These are phyloP conservation scores for Fonsecaea pugnacius DNA, from an alignment of 2,329 filamentous ascomycete species.

Conservation along the genomic window DNA sequence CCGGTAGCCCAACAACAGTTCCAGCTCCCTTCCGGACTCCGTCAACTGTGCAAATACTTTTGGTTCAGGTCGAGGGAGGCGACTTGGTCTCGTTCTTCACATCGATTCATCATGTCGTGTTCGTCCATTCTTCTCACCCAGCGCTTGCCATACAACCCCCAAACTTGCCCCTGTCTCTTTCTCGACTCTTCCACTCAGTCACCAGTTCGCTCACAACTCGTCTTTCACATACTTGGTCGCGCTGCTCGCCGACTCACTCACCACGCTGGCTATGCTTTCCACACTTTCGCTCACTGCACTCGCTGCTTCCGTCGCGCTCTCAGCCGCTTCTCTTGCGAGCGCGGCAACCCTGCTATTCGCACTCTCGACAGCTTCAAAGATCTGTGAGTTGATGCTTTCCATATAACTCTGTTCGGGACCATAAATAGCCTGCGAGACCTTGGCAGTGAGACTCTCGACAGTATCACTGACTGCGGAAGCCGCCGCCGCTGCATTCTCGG, in stretches of 20 bases:
- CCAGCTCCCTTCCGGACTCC: neutral
- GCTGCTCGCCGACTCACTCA: slow-evolving; percentile 47
- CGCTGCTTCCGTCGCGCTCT: slow-evolving; percentile 41
- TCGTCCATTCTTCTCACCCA: neutral
- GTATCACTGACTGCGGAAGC: slow-evolving; percentile 36
- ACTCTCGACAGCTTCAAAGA: slow-evolving; percentile 43
- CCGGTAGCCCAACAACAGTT: neutral
- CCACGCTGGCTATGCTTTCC: slow-evolving; percentile 54
- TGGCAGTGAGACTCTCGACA: slow-evolving; percentile 32
- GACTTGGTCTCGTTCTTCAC: neutral
- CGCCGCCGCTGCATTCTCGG: slow-evolving; percentile 46
- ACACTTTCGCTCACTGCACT: slow-evolving; percentile 49
- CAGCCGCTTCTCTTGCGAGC: slow-evolving; percentile 40
- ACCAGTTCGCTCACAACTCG: slow-evolving; percentile 50
- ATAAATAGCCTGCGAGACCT: slow-evolving; percentile 53
- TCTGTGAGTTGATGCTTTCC: slow-evolving; percentile 42
- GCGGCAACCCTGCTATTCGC: slow-evolving; percentile 43
- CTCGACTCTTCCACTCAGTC: neutral
- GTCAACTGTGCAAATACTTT: neutral
- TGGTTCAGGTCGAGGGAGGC: neutral
- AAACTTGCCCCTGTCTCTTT: neutral
- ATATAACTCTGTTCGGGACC: slow-evolving; percentile 50
- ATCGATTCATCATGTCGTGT: slow-evolving; percentile 1
- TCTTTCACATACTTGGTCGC: slow-evolving; percentile 56
- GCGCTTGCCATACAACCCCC: neutral